Evolutionary conservation across 2,329 filamentous ascomycete species (phyloP).

Genomic region (Peltaster fructicola): DNA sequence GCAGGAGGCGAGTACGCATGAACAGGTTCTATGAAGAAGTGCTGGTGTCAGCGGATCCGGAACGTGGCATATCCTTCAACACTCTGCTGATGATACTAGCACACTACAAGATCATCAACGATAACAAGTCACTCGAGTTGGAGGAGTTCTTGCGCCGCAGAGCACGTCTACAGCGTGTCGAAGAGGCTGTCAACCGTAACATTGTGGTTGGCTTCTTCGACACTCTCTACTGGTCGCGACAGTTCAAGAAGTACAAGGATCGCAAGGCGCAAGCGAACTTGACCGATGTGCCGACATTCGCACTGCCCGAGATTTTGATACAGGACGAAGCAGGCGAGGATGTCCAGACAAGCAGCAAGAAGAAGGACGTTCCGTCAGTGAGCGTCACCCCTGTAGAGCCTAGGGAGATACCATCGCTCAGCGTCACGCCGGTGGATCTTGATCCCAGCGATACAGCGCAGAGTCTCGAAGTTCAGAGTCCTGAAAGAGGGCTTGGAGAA

Average conservation of each 20-base stretch:
- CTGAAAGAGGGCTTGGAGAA: not conserved
- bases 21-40: slow-evolving; percentile 97
- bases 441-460: slow-evolving; percentile 18
- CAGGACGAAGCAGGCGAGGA: slow-evolving; percentile 51
- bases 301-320: slow-evolving; percentile 77
- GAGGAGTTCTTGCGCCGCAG: slow-evolving; percentile 89
- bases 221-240: slow-evolving; percentile 72
- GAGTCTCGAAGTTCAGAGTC: too few relatives aligned
- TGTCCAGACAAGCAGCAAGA: slow-evolving; percentile 20
- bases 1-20: slow-evolving; percentile 57
- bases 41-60: slow-evolving; percentile 77
- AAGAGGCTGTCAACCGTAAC: slow-evolving; percentile 81
- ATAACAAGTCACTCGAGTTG: slow-evolving; percentile 86
- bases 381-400: slow-evolving; percentile 7
- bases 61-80: slow-evolving; percentile 80
- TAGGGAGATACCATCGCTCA: too few relatives aligned
- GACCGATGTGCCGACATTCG: slow-evolving; percentile 59
- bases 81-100: slow-evolving; percentile 87
- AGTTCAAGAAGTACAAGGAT: slow-evolving; percentile 60
- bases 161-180: slow-evolving; percentile 77
- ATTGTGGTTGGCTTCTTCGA: slow-evolving; percentile 92
- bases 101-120: slow-evolving; percentile 96
- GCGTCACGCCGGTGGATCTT: slow-evolving; percentile 15
- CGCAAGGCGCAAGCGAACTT: slow-evolving; percentile 58
- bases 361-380: slow-evolving; percentile 15